Evolutionary conservation across 2,329 filamentous ascomycete species (phyloP).

Genomic region (Aspergillus piperis): DNA sequence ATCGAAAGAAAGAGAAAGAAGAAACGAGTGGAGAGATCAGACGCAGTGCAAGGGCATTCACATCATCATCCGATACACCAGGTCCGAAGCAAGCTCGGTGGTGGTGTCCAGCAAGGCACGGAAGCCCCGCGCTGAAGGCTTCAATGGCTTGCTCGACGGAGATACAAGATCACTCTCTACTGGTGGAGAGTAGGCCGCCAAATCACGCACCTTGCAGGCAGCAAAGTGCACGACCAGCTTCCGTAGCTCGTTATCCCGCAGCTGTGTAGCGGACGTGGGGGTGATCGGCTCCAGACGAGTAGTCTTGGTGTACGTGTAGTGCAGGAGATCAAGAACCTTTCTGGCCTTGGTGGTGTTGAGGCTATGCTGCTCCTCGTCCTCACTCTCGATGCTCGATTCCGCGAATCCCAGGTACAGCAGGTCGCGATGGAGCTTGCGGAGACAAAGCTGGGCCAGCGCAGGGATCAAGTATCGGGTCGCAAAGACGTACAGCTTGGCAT

Average conservation of each 20-base stretch:
- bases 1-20: conserved; percentile 14
- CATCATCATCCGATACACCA: conserved; percentile 45
- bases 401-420: conserved; percentile 36
- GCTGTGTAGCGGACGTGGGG: conserved; percentile 36
- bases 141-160: conserved; percentile 23
- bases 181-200: conserved; percentile 36
- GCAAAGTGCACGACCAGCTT: conserved; percentile 44
- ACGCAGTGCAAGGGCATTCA: conserved; percentile 20
- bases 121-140: conserved; percentile 34
- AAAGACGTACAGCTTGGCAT: conserved; percentile 48
- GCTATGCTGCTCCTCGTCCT: conserved; percentile 24
- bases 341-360: conserved; percentile 33
- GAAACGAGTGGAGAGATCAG: conserved; percentile 7
- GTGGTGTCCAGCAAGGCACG: conserved; percentile 39
- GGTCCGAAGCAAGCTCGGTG: conserved; percentile 44
- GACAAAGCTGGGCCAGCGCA: conserved; percentile 42
- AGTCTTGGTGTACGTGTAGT: conserved; percentile 44
- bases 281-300: conserved; percentile 43
- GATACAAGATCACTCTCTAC: conserved; percentile 28
- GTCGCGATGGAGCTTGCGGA: conserved; percentile 43
- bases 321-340: conserved; percentile 41
- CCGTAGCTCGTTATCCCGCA: conserved; percentile 44
- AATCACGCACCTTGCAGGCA: conserved; percentile 42
- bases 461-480: conserved; percentile 46
- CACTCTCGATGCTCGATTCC: conserved; percentile 18